Conservation (phyloP, 805 yeast genomes). For the Kazachstania viticola region DNA sequence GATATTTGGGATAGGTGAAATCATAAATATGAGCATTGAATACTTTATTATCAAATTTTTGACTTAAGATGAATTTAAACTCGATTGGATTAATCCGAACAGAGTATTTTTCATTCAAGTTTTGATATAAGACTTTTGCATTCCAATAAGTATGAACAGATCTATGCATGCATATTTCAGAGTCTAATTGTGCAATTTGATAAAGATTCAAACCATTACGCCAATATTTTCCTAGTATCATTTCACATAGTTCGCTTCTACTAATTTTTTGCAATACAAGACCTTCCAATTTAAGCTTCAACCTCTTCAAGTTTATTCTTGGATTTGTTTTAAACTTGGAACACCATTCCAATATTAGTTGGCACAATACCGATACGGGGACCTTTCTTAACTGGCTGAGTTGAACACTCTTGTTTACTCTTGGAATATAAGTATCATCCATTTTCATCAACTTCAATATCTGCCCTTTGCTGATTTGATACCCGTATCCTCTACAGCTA, state of each 20-base stretch:
- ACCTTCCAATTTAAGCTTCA: conserved; percentile 4
- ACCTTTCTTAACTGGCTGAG: conserved; percentile 12
- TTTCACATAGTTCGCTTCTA: conserved; percentile 7
- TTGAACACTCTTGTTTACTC: conserved; percentile 7
- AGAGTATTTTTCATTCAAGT: too few relatives aligned
- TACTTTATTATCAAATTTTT: too few relatives aligned
- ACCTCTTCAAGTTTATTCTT: not conserved
- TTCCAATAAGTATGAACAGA: conserved; percentile 35
- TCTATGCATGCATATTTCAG: conserved; percentile 49
- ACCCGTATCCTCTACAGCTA: too few relatives aligned
- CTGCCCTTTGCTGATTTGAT: too few relatives aligned
- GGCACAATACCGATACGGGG: conserved; percentile 11
- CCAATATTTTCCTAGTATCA: conserved; percentile 14
- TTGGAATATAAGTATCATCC: conserved; percentile 12
- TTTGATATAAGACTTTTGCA: too few relatives aligned
- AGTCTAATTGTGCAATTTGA: conserved; percentile 63
- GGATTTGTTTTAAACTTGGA: conserved; percentile 7
- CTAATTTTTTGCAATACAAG: conserved; percentile 7
- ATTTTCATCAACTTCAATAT: too few relatives aligned
- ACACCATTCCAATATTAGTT: conserved; percentile 16
- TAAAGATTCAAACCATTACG: conserved; percentile 23
- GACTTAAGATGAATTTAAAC: too few relatives aligned
- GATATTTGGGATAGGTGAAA: not conserved
- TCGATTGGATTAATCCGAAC: too few relatives aligned
- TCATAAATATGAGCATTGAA: not conserved